A percentile compares a stretch with the other conserved stretches of the same genome.
phyloP scores from a whole-genome alignment of 2,329 filamentous ascomycete species.

The Tolypocladium nubicola region DNA sequence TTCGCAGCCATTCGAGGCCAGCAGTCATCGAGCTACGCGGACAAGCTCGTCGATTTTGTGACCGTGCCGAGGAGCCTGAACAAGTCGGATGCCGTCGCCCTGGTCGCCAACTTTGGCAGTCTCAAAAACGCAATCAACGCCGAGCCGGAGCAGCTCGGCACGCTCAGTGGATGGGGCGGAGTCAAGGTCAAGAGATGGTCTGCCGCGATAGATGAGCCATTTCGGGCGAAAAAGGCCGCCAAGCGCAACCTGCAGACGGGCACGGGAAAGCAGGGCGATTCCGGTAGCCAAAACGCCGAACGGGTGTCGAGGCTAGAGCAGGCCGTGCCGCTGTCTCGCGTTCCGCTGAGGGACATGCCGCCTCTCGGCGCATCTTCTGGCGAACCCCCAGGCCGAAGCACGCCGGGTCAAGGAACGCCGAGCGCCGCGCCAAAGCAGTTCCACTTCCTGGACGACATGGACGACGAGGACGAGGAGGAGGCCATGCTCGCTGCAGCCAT shows the following conservation, averaged over 20 bases:
- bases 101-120: conserved; percentile 89
- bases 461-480: conserved; percentile 32
- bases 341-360: conserved; percentile 30
- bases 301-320: conserved; percentile 21
- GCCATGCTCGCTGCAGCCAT: conserved; percentile 33
- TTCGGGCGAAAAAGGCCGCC: conserved; percentile 63
- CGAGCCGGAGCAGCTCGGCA: conserved; percentile 69
- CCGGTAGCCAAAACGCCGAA: conserved; percentile 6
- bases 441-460: conserved; percentile 28
- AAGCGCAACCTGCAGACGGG: conserved; percentile 25
- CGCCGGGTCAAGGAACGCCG: background rate
- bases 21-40: conserved; percentile 73
- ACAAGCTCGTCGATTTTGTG: conserved; percentile 84
- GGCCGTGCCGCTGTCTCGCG: conserved; percentile 27
- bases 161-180: conserved; percentile 89
- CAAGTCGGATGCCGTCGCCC: conserved; percentile 82
- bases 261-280: background rate
- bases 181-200: conserved; percentile 88
- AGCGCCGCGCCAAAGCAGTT: conserved; percentile 18
- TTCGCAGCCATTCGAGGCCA: conserved; percentile 77
- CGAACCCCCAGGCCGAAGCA: background rate
- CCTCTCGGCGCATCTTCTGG: background rate
- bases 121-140: conserved; percentile 81
- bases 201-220: conserved; percentile 72
- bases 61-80: conserved; percentile 85